Percentiles rank a stretch among this genome's conserved stretches.
phyloP scores from a whole-genome alignment of 1,139 yeast species.

The Geotrichum phurueaensis region DNA sequence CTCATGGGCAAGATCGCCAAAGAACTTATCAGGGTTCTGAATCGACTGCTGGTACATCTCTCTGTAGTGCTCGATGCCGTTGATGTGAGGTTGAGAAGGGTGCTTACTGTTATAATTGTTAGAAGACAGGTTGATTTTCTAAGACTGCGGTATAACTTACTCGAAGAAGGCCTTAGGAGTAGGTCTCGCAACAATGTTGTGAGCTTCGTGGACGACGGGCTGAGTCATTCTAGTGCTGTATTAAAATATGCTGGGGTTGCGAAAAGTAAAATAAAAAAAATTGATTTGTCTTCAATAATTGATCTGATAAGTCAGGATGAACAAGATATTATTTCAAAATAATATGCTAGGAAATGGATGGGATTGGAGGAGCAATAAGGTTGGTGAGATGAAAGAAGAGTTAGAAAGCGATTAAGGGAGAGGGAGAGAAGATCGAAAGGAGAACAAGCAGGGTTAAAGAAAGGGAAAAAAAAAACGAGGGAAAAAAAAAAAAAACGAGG shows the following conservation, averaged over 20 bases:
- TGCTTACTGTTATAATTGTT: constrained; percentile 31
- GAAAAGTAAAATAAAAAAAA: neutral
- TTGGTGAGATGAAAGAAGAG: neutral
- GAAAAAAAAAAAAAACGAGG: neutral
- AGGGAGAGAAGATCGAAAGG: neutral
- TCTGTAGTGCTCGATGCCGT: constrained; percentile 60
- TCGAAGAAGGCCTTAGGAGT: constrained; percentile 74
- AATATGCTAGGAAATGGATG: neutral
- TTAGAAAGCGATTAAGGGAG: neutral
- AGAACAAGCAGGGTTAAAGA: neutral
- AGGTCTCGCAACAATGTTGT: constrained; percentile 52
- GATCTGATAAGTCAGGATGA: neutral
- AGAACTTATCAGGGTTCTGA: constrained; percentile 74
- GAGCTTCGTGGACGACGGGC: constrained; percentile 68
- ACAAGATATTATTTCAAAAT: neutral
- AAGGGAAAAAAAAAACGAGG: neutral
- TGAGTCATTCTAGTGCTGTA: constrained; percentile 5
- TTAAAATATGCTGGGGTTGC: neutral
- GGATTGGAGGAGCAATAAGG: neutral
- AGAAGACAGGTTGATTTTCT: constrained; percentile 52
- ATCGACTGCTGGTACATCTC: constrained; percentile 72
- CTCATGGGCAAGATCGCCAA: constrained; percentile 76
- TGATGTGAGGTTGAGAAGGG: constrained; percentile 37
- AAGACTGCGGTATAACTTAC: constrained; percentile 38
- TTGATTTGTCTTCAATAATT: neutral